Evolutionary conservation across 1,139 yeast genomes (phyloP).

Genomic region (Scheffersomyces stambukii): DNA sequence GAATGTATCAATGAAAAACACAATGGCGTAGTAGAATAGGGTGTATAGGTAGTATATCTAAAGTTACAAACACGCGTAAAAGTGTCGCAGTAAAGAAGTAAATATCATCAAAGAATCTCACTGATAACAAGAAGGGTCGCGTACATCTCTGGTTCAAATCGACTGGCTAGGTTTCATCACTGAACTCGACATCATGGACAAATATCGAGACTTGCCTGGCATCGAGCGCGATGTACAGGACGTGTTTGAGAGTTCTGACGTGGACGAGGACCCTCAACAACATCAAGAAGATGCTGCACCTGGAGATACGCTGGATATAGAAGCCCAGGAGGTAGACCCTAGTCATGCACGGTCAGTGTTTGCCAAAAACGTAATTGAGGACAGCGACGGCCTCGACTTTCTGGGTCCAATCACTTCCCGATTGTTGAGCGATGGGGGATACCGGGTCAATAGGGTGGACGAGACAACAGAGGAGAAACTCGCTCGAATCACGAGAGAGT

Average conservation of each 20-base stretch:
- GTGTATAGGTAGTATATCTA: too few species aligned
- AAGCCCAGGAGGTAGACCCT: slow-evolving; percentile 15
- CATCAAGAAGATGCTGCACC: not conserved
- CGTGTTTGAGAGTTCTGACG: slow-evolving; percentile 49
- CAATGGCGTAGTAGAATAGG: too few species aligned
- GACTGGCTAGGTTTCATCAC: too few species aligned
- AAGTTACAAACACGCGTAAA: too few species aligned
- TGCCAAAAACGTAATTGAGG: slow-evolving; percentile 14
- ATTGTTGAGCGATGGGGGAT: slow-evolving; percentile 25
- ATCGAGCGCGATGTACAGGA: slow-evolving; percentile 29
- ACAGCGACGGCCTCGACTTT: slow-evolving; percentile 24
- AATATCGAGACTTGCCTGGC: slow-evolving; percentile 23
- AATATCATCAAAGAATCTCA: not conserved
- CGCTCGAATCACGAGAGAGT: slow-evolving; percentile 41
- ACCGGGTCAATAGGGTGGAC: slow-evolving; percentile 16
- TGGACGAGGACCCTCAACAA: slow-evolving; percentile 27
- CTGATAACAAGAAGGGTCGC: too few species aligned
- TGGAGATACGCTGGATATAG: too few species aligned
- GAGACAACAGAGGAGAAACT: slow-evolving; percentile 44
- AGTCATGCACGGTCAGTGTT: slow-evolving; percentile 19
- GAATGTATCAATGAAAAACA: too few species aligned
- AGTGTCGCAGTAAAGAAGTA: too few species aligned
- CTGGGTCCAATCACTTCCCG: slow-evolving; percentile 28
- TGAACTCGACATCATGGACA: slow-evolving; percentile 8
- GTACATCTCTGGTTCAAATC: too few species aligned